A percentile compares a stretch with the other conserved stretches of the same genome.
Evolutionary conservation across 208 protist species (phyloP).

Genomic region (Leishmania tarentolae): DNA sequence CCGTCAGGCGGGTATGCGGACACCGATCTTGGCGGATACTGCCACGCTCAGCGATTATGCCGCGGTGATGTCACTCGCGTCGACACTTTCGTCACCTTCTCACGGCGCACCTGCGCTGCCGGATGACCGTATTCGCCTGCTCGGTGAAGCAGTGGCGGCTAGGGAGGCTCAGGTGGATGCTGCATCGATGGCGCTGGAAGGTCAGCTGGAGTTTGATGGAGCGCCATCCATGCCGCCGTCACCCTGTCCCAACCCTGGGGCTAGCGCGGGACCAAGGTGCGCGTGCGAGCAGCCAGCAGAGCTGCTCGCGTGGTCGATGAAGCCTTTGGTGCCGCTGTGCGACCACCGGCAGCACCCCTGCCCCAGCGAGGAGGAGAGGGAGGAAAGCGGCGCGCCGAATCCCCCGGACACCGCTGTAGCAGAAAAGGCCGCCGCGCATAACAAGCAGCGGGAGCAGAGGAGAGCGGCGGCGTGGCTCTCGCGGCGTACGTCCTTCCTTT

Average conservation of each 20-base stretch:
- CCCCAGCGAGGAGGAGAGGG: neutral
- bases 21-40: neutral
- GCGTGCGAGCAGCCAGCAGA: neutral
- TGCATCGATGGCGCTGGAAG: neutral
- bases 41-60: neutral
- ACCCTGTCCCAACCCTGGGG: neutral
- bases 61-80: neutral
- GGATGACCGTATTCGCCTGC: neutral
- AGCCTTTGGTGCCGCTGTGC: conserved; percentile 7
- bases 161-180: neutral
- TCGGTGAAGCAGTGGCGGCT: neutral
- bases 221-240: neutral
- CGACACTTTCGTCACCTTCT: conserved; percentile 1
- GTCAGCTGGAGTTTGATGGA: neutral
- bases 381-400: neutral
- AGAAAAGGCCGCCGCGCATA: neutral
- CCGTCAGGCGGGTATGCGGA: neutral
- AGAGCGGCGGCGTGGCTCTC: conserved; percentile 10
- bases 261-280: neutral
- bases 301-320: conserved; percentile 1
- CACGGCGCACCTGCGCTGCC: neutral
- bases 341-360: neutral
- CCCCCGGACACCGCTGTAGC: neutral
- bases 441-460: neutral
- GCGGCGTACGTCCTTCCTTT: conserved; percentile 30